phyloP scores from a whole-genome alignment of 352 stramenopile genomes.

The Globisporangium megalacanthum region DNA sequence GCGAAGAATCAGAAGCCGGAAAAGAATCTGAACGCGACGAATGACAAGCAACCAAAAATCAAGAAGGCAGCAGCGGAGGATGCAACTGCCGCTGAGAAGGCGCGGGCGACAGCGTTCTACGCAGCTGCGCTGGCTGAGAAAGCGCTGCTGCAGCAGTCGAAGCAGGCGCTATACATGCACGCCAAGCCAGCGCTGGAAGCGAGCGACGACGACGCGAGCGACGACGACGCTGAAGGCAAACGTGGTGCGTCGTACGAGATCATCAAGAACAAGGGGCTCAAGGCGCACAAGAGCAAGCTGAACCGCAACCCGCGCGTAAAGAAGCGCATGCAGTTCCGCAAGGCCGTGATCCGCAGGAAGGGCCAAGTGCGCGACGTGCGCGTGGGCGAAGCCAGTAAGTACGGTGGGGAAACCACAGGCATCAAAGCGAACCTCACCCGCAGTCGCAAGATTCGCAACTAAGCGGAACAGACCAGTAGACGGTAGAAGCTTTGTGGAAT shows the following conservation, averaged over 20 bases:
- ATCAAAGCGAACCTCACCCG: conserved; percentile 88
- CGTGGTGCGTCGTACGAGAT: conserved; percentile 93
- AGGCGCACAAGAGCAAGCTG: conserved; percentile 97
- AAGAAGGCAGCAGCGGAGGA: conserved; percentile 30
- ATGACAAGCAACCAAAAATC: conserved; percentile 30
- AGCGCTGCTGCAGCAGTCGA: conserved; percentile 44
- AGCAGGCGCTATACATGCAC: conserved; percentile 79
- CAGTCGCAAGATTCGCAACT: conserved; percentile 89
- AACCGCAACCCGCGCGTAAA: conserved; percentile 99
- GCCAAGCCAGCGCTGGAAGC: conserved; percentile 44
- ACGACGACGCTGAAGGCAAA: conserved; percentile 84
- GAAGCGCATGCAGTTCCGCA: conserved; percentile 97
- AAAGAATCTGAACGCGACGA: conserved; percentile 20
- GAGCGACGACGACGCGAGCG: conserved; percentile 55
- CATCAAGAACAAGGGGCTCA: conserved; percentile 98
- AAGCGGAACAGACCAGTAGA: conserved; percentile 12
- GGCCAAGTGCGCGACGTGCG: conserved; percentile 94
- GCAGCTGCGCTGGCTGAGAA: conserved; percentile 50
- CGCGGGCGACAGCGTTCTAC: conserved; percentile 74
- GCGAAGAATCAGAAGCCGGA: neutral
- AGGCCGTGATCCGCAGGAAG: conserved; percentile 96
- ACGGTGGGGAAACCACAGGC: conserved; percentile 86
- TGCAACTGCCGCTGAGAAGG: conserved; percentile 32
- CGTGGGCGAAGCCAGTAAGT: conserved; percentile 79
- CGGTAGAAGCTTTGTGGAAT: conserved; percentile 1